Evolutionary conservation across 768 basidiomycete species (phyloP).

Genomic region (Tricholoma bakamatsutake): DNA sequence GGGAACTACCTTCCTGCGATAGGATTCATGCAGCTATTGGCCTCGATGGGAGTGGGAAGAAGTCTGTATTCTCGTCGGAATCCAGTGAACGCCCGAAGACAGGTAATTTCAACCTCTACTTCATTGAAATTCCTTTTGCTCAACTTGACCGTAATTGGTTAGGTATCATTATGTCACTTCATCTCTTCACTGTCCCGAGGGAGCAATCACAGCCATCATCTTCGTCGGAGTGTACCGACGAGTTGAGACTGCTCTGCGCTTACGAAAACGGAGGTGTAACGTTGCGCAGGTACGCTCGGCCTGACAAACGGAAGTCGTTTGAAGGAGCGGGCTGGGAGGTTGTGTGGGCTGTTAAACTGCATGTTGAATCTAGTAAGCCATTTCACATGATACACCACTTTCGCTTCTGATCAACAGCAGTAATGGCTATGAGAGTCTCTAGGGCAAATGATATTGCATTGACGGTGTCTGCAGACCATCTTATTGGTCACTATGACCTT

Average conservation of each 20-base stretch:
- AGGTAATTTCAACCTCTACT: conserved; percentile 30
- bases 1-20: conserved; percentile 61
- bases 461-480: conserved; percentile 83
- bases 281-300: conserved; percentile 46
- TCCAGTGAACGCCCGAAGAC: conserved; percentile 50
- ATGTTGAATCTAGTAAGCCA: conserved; percentile 65
- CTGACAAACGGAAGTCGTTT: conserved; percentile 43
- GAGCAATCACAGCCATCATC: conserved; percentile 21
- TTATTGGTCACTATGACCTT: conserved; percentile 61
- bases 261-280: conserved; percentile 90
- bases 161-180: conserved; percentile 91
- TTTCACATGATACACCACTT: neutral
- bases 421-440: conserved; percentile 83
- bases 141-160: neutral
- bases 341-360: conserved; percentile 60
- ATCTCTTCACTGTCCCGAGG: conserved; percentile 42
- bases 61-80: conserved; percentile 32
- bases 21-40: conserved; percentile 86
- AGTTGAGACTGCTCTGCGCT: conserved; percentile 61
- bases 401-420: conserved; percentile 28
- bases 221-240: conserved; percentile 22
- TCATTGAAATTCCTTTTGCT: conserved; percentile 1
- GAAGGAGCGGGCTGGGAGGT: conserved; percentile 72
- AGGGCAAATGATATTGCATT: conserved; percentile 53
- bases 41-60: conserved; percentile 35